Conservation (phyloP, 176 grass and related monocot species). For the Carex parvula region DNA sequence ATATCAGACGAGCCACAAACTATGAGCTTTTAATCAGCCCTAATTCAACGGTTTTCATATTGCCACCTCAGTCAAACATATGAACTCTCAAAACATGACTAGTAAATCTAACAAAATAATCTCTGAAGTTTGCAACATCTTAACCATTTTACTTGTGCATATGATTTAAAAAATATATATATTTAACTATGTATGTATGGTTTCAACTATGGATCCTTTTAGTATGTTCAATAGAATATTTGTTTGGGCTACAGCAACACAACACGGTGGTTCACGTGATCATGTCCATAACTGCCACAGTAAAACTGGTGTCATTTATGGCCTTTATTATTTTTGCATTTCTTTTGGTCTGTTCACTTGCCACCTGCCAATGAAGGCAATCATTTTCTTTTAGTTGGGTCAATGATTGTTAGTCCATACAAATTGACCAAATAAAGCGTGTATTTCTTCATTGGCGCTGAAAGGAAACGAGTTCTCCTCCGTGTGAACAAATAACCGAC, state of each 20-base stretch:
- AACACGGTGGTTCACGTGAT: not conserved
- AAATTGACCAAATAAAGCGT: slow-evolving; percentile 1
- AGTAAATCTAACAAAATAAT: too few species aligned
- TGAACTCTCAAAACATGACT: too few species aligned
- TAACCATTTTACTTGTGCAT: too few species aligned
- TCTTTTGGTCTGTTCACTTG: not conserved
- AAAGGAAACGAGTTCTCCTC: not conserved
- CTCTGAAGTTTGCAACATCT: too few species aligned
- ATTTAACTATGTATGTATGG: not conserved
- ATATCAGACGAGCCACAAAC: too few species aligned
- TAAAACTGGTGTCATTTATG: not conserved
- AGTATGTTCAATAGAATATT: not conserved
- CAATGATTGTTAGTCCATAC: slow-evolving; percentile 4
- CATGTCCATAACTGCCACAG: not conserved
- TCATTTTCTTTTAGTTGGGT: not conserved
- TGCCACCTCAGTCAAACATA: too few species aligned
- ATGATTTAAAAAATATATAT: too few species aligned
- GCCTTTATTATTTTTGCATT: not conserved
- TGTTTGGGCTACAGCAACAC: not conserved
- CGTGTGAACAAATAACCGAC: too few species aligned
- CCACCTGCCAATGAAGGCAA: not conserved
- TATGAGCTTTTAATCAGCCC: too few species aligned
- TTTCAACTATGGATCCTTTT: not conserved
- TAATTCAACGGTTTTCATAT: not conserved
- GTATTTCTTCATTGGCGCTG: not conserved